These are phyloP conservation scores for Gossypioides kirkii DNA, from an alignment of 345 rosid species.

Conservation along the genomic window DNA sequence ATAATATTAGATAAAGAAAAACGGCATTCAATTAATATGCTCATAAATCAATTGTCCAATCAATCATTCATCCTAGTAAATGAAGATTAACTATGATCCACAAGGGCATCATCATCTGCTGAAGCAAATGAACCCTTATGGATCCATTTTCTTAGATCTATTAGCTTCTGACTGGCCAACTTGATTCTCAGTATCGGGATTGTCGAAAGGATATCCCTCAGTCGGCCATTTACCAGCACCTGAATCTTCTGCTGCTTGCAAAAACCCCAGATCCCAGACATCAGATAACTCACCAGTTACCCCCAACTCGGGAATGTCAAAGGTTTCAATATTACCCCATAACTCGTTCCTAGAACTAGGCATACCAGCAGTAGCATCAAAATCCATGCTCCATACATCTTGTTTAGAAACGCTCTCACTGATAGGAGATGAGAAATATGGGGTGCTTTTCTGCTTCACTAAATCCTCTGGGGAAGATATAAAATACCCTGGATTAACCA, in stretches of 20 bases:
- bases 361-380: constrained; percentile 40
- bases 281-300: constrained; percentile 48
- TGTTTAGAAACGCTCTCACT: constrained; percentile 35
- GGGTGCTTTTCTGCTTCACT: constrained; percentile 27
- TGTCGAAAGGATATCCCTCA: constrained; percentile 27
- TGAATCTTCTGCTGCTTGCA: constrained; percentile 42
- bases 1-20: constrained; percentile 12
- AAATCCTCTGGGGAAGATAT: constrained; percentile 48
- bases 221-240: constrained; percentile 43
- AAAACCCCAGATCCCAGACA: constrained; percentile 54
- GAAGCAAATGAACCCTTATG: constrained; percentile 24
- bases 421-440: constrained; percentile 31
- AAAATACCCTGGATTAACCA: constrained; percentile 40
- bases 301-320: constrained; percentile 48
- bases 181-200: constrained; percentile 17
- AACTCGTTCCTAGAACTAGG: constrained; percentile 44
- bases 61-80: constrained; percentile 12
- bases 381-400: constrained; percentile 64
- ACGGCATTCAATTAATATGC: constrained; percentile 22
- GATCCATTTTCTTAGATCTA: constrained; percentile 24
- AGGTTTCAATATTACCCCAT: constrained; percentile 44
- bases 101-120: constrained; percentile 11
- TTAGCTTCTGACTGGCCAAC: constrained; percentile 28
- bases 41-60: constrained; percentile 23
- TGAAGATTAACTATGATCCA: constrained; percentile 20